These are phyloP conservation scores for Ceriops tagal DNA, from an alignment of 345 rosid genomes.

Conservation along the genomic window DNA sequence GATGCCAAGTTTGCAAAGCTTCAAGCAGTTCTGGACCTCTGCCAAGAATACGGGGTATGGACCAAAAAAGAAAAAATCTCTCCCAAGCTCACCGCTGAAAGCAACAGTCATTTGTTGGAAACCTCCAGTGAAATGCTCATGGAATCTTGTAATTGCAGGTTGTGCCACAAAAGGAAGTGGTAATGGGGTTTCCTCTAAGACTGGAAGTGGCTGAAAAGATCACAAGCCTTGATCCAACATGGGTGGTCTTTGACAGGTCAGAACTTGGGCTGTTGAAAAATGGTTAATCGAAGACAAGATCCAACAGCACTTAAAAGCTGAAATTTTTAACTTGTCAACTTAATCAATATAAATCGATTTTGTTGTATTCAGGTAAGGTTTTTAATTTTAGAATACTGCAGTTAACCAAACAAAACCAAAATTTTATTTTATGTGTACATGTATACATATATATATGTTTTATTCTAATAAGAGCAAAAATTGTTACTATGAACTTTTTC, in stretches of 20 bases:
- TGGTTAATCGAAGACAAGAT: background rate
- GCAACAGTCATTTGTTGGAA: background rate
- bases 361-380: too few relatives aligned
- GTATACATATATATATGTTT: too few relatives aligned
- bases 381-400: too few relatives aligned
- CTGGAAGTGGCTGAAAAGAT: conserved; percentile 29
- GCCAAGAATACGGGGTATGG: conserved; percentile 33
- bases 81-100: background rate
- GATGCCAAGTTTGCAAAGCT: conserved; percentile 35
- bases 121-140: background rate
- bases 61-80: background rate
- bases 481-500: too few relatives aligned
- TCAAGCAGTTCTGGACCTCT: conserved; percentile 36
- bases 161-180: conserved; percentile 39
- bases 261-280: too few relatives aligned
- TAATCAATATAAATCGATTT: background rate
- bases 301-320: too few relatives aligned
- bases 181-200: conserved; percentile 43
- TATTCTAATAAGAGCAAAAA: too few relatives aligned
- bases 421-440: too few relatives aligned
- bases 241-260: conserved; percentile 48
- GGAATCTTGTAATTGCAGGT: conserved; percentile 18
- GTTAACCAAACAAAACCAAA: too few relatives aligned
- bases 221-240: conserved; percentile 37
- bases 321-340: background rate